phyloP scores from a whole-genome alignment of 169 alveolate genomes.

The Amoebophrya sp. region DNA sequence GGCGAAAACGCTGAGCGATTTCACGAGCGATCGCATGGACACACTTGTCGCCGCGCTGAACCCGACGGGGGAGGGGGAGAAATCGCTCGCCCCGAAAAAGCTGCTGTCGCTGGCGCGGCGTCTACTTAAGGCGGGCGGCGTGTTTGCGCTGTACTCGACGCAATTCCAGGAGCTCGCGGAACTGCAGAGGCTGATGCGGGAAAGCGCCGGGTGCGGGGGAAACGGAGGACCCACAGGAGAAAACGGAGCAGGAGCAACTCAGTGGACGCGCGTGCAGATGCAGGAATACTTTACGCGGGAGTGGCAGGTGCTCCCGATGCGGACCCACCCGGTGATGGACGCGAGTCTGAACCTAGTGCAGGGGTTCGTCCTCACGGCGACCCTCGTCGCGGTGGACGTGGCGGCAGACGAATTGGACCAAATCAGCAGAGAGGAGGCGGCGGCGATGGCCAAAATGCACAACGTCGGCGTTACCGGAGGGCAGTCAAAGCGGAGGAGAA shows the following conservation, averaged over 20 bases:
- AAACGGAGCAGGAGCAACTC: too few relatives aligned
- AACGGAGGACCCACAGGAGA: too few relatives aligned
- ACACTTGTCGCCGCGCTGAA: background rate
- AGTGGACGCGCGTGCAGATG: background rate
- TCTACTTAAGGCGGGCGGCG: background rate
- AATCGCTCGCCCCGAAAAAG: background rate
- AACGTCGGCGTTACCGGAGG: background rate
- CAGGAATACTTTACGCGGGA: background rate
- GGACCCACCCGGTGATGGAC: background rate
- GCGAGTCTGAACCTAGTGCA: background rate
- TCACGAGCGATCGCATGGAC: background rate
- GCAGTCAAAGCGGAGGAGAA: background rate
- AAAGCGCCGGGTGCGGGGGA: too few relatives aligned
- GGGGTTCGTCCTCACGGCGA: background rate
- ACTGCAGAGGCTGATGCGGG: background rate
- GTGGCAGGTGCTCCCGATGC: background rate
- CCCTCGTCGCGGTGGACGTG: background rate
- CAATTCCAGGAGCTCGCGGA: background rate
- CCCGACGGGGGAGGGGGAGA: background rate
- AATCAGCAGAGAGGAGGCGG: background rate
- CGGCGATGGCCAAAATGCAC: background rate
- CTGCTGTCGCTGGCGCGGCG: background rate
- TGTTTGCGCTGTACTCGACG: background rate
- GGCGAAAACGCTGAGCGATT: background rate
- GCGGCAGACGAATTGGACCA: background rate